Base-by-base conservation (phyloP, 2,329 filamentous ascomycete genomes). In the Dothidotthia symphoricarpi region DNA sequence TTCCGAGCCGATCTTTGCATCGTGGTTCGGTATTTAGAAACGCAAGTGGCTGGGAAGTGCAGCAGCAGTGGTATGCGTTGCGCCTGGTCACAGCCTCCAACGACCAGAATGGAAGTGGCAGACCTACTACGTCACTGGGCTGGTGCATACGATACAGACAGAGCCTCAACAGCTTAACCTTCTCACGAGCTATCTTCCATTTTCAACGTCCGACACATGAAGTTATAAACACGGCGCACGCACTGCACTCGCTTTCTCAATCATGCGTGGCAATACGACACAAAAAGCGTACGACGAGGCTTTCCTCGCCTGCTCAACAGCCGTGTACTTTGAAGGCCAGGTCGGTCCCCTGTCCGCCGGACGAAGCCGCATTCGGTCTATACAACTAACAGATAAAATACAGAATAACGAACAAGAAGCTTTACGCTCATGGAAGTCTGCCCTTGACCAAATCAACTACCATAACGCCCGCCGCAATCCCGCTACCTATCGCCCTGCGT, bases 211-310 rank as follows among this genome's bases (percentile, higher is more conserved):
- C 19, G 5, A 6, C 19, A 22, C 19, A 22, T 22, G 19, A 5
- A 22, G 19, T 9, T 9, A 22, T 5, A 5, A 22, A 22, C 19
- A 31, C 27, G 34, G 31, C 24, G 31, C 34, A 41, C 38, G 22
- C 43, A 14, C 16, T 22, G 5, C 24, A 28, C 30, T 33, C 26
- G 43, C 39, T 34, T 41, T 36, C 26, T 42, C 31, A 27, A 47
- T 41, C 24, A 77, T 77, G 71, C 74, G 75, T 61, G 72, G 73
- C 66, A 82, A 81, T 62, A 82, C 82, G 47, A 81, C 96, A 67
- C 91, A 97, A 72, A 96, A 95, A 78, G 95, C 89, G 39, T 97
- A 97, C 71, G 91, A 97, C 72, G 89, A 97, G 68, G 90, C 86
- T 68, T 96, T 95, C 70, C 72, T 96, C 56, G 89, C 85, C 63